Base-by-base conservation (phyloP, 805 yeast genomes). In the Hanseniaspora valbyensis region DNA sequence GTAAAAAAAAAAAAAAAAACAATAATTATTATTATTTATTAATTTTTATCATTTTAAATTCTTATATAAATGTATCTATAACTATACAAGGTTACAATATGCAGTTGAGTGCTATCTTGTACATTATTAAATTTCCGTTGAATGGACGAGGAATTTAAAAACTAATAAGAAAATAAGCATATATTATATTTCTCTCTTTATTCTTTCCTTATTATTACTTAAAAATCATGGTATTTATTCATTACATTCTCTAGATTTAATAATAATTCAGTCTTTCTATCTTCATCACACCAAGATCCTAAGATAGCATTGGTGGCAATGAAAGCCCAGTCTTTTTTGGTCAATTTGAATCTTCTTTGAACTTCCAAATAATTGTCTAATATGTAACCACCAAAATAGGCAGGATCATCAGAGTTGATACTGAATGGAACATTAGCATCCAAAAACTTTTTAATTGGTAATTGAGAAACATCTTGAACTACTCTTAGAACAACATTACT, bases 301-400 rank as follows among this genome's bases (percentile, higher is more conserved):
- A 72, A 65, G 55, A 84, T 81, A 46, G 81, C 75, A 59, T 81
- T 79, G 56, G 68, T 66, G 2, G 85, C 86, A 56, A 84, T 77
- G 49, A 58, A 63, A 44, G 70, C 69, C 92, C 92, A 85, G 41
- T 77, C 74, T 14, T 71, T 66, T 51, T 73, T 60, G 42, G 73
- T 67, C 66, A 85, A 79, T 4, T 79, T 78, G 64, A 84, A 84
- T 55, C 74, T 70, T 49, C 75, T 69, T 54, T 83, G 83, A 26
- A 83, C 84, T 33, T 74, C 75, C 28, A 74, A 60, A 63, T 83
- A 84, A 65, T 83, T 84, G 60, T 84, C 90, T 56, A 84, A 67
- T 56, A 83, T 77, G 65, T 83, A 83, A n/a, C 87, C 90, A 43
- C 90, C 90, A 61, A 84, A 84, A 62, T 84, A 84, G 3, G 92